Conservation (phyloP, 2,329 filamentous ascomycete species). For the Pyricularia grisea region DNA sequence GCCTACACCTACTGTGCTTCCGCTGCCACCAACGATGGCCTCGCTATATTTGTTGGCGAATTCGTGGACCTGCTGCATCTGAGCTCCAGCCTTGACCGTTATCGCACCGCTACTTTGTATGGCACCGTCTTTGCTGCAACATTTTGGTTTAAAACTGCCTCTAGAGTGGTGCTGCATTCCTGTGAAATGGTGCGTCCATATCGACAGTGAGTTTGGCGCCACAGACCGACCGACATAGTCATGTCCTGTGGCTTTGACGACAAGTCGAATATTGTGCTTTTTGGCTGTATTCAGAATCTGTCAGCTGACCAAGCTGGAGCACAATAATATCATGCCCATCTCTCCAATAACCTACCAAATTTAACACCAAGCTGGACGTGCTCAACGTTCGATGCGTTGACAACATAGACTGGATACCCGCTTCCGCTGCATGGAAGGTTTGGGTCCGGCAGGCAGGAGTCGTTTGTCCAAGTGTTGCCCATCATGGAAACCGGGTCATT, state of each 20-base stretch:
- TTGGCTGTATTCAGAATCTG: conserved; percentile 10
- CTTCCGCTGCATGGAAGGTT: conserved; percentile 24
- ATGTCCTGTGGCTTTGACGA: conserved; percentile 11
- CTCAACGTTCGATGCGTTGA: conserved; percentile 23
- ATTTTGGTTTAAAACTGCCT: conserved; percentile 28
- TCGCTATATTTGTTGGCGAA: conserved; percentile 31
- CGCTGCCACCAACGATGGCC: conserved; percentile 42
- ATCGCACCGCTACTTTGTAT: conserved; percentile 36
- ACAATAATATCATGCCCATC: background rate
- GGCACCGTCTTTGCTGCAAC: conserved; percentile 19
- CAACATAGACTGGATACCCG: conserved; percentile 28
- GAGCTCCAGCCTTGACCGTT: conserved; percentile 41
- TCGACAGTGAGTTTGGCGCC: conserved; percentile 39
- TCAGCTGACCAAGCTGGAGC: background rate
- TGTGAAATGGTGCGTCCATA: conserved; percentile 37
- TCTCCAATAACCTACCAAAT: conserved; percentile 25
- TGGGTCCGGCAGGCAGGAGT: conserved; percentile 35
- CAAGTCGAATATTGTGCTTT: conserved; percentile 9
- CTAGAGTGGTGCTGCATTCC: conserved; percentile 19
- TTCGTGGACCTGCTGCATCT: conserved; percentile 36
- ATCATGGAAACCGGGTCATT: conserved; percentile 25
- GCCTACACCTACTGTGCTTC: conserved; percentile 44
- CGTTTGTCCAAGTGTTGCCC: conserved; percentile 34
- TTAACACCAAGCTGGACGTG: conserved; percentile 25
- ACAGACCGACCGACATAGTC: conserved; percentile 27